Base-by-base conservation (phyloP, 306 rosid genomes). In the Casuarina equisetifolia region DNA sequence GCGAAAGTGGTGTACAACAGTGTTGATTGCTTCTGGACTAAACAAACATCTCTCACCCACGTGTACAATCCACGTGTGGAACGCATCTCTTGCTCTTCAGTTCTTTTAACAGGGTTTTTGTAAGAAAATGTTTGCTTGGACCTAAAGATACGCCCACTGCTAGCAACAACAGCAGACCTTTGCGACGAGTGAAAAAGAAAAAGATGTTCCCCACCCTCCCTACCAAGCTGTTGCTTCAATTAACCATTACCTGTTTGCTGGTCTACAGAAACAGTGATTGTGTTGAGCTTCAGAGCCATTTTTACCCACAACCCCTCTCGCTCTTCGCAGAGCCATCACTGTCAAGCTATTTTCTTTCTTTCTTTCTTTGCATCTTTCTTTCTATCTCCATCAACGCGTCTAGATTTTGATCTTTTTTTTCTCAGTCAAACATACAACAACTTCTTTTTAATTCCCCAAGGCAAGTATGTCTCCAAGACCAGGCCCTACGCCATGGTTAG, bases 151-250 rank as follows among this genome's bases (percentile, higher is more conserved):
- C 32, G 81, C 74, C 20, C n/a, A 81, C 55, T 40, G 32, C 45
- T 6, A 19, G 59, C 54, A 69, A 75, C 70, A 54, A 70, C 55
- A 64, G 71, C 32, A 35, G 51, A 71, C 32, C 4, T 78, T 45
- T 19, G 75, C 74, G 82, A 70, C 49, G 48, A 50, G 71, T 54
- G 57, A 67, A 75, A 73, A 59, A 80, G 84, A 20, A 45, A 81
- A 70, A 64, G 71, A 75, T 91, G 96, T 86, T 81, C 86, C 91
- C 96, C 77, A 85, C 82, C 85, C 70, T 85, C 90, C 93, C 91
- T 79, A 85, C 92, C 87, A 63, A 8, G 67, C 68, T 74, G 90
- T 86, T 84, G 87, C 84, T 84, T 83, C 70, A 54, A 53, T 78
- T 71, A 74, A 76, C 85, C 81, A 84, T 79, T 79, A 87, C 9